phyloP scores from a whole-genome alignment of 2,329 filamentous ascomycete species.

The Teratosphaeria zuluensis region DNA sequence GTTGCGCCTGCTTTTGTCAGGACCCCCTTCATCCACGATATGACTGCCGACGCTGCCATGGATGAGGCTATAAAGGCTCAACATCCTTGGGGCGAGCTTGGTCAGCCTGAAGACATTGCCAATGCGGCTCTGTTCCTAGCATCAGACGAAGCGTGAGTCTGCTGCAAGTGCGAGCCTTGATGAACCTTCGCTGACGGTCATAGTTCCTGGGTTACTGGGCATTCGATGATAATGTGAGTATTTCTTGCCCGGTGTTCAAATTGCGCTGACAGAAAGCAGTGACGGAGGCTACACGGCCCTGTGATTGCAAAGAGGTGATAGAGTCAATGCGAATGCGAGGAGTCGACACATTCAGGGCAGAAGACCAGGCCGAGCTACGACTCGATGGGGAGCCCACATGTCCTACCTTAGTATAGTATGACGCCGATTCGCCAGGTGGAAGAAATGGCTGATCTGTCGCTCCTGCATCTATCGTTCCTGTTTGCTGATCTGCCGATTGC shows the following conservation, averaged over 20 bases:
- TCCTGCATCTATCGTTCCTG: too few species aligned
- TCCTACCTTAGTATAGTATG: too few species aligned
- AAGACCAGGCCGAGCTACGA: too few species aligned
- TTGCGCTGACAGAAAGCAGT: background rate
- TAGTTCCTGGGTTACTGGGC: conserved; percentile 14
- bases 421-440: too few species aligned
- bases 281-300: background rate
- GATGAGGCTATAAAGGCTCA: conserved; percentile 13
- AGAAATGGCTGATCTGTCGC: too few species aligned
- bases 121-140: conserved; percentile 18
- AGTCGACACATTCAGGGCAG: too few species aligned
- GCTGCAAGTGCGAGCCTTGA: background rate
- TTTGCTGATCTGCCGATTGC: too few species aligned
- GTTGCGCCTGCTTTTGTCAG: conserved; percentile 11
- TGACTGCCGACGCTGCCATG: conserved; percentile 12
- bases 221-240: conserved; percentile 6
- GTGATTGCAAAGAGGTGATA: background rate
- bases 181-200: background rate
- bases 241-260: background rate
- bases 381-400: too few species aligned
- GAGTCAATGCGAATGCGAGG: too few species aligned
- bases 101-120: conserved; percentile 15
- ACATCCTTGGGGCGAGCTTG: conserved; percentile 17
- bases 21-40: conserved; percentile 11
- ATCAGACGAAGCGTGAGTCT: conserved; percentile 18